Evolutionary conservation across 2,329 filamentous ascomycete species (phyloP).

Genomic region (Shiraia sp.): DNA sequence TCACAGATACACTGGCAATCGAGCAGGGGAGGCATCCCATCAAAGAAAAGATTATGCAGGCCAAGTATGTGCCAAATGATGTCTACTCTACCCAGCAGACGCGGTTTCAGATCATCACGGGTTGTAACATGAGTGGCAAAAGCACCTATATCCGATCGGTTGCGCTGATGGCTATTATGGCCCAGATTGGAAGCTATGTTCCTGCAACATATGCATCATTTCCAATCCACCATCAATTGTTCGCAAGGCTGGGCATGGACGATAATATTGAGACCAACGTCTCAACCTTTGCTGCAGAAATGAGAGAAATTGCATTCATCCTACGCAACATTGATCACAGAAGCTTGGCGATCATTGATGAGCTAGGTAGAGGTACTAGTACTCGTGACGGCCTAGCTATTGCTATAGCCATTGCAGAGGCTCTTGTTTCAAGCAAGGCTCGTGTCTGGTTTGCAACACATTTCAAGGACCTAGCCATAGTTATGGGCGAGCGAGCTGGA

Average conservation of each 20-base stretch:
- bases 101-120: conserved; percentile 90
- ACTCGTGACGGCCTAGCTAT: conserved; percentile 87
- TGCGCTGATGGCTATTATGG: conserved; percentile 87
- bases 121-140: conserved; percentile 96
- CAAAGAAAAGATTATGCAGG: conserved; percentile 70
- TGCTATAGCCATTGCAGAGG: conserved; percentile 86
- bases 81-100: conserved; percentile 80
- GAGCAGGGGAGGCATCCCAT: conserved; percentile 79
- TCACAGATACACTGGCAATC: conserved; percentile 71
- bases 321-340: conserved; percentile 76
- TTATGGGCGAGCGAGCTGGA: conserved; percentile 73
- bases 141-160: conserved; percentile 90
- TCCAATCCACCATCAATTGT: conserved; percentile 78
- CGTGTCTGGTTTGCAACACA: conserved; percentile 94
- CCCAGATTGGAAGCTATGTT: conserved; percentile 88
- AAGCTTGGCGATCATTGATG: conserved; percentile 85
- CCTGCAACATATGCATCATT: conserved; percentile 84
- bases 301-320: conserved; percentile 95
- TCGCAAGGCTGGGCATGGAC: conserved; percentile 83
- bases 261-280: conserved; percentile 89
- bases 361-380: conserved; percentile 88
- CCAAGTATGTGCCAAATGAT: conserved; percentile 83
- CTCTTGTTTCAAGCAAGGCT: conserved; percentile 74
- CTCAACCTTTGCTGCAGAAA: conserved; percentile 91
- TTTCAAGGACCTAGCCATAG: conserved; percentile 78